Base-by-base conservation (phyloP, 2,329 filamentous ascomycete species). In the Colletotrichum gigasporum region DNA sequence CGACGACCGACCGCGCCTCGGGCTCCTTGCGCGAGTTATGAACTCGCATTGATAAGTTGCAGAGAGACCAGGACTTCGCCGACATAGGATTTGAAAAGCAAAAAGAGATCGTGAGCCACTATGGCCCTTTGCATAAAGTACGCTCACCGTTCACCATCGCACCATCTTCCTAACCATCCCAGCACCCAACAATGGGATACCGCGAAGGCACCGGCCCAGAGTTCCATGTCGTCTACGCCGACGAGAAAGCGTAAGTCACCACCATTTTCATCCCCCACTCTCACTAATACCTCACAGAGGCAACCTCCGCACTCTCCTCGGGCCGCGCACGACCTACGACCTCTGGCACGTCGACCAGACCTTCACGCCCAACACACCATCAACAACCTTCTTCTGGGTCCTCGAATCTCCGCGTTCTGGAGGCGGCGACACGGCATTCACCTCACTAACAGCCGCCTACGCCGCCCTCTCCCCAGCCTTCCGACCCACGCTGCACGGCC, bases 281-380 rank as follows among this genome's bases (percentile, higher is more conserved):
- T 5, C 2, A 71, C n/a, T n/a, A n/a, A n/a, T n/a, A n/a, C n/a
- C n/a, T n/a, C n/a, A 16, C 35, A 59, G 55, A 69, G 74, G 71
- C 1, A 75, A 72, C 18, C 14, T 75, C 18, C 68, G 74, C 50
- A 71, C 53, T 2, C 71, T 75, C 0, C 64, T 75, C 0, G 73
- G 74, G 0, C 68, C 69, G 11, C 63, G 69, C 2, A 71, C 71
- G 1, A 68, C 68, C 1, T 75, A 74, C 7, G 73, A 75, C 7
- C 69, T 75, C 1, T 76, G 74, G 74, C 73, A 76, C 12, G 64
- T 75, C 0, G 74, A 76, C 37, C 74, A 76, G n/a, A 74, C 73
- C 0, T 74, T 75, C n/a, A 75, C 72, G 0, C 67, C 72, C 0
- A 74, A 76, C 3, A 65, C 72, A 0, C 74, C 74, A 0, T 73